Conservation (phyloP, 257 asterid species). For the Fraxinus anomala region DNA sequence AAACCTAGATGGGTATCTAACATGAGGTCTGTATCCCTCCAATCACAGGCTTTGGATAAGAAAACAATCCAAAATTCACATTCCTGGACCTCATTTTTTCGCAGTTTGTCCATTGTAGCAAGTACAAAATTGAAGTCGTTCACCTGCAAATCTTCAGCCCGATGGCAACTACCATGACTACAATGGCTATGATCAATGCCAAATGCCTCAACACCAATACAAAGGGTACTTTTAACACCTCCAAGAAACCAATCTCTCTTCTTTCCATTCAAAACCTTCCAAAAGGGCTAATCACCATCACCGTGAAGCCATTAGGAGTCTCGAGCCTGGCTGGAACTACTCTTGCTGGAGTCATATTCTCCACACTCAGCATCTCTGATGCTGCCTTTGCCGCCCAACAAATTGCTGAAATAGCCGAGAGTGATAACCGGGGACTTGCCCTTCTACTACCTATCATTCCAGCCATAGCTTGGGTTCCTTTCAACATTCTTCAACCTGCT, state of each 20-base stretch:
- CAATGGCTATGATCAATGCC: conserved; percentile 44
- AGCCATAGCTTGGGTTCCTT: conserved; percentile 56
- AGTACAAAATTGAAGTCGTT: background rate
- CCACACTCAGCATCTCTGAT: conserved; percentile 40
- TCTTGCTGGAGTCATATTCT: conserved; percentile 47
- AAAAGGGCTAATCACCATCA: conserved; percentile 22
- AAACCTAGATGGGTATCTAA: conserved; percentile 28
- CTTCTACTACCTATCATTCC: conserved; percentile 49
- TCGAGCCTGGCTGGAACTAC: conserved; percentile 38
- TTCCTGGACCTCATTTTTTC: conserved; percentile 34
- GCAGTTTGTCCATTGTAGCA: background rate
- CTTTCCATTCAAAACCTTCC: conserved; percentile 46
- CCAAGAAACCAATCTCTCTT: conserved; percentile 31
- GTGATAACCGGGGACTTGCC: conserved; percentile 52
- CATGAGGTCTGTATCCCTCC: conserved; percentile 38
- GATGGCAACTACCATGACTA: conserved; percentile 47
- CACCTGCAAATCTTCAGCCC: background rate
- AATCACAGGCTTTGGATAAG: conserved; percentile 43
- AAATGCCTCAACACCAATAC: conserved; percentile 34
- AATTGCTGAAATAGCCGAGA: conserved; percentile 48
- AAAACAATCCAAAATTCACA: conserved; percentile 34
- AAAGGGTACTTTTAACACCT: conserved; percentile 17
- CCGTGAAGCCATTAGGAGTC: background rate
- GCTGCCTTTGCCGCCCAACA: conserved; percentile 55
- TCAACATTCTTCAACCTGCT: conserved; percentile 58